Evolutionary conservation across 192 early-diverging fungal genomes (phyloP), one percentile per base, ranked within the genome.

Genomic region (Dissophora globulifera): DNA sequence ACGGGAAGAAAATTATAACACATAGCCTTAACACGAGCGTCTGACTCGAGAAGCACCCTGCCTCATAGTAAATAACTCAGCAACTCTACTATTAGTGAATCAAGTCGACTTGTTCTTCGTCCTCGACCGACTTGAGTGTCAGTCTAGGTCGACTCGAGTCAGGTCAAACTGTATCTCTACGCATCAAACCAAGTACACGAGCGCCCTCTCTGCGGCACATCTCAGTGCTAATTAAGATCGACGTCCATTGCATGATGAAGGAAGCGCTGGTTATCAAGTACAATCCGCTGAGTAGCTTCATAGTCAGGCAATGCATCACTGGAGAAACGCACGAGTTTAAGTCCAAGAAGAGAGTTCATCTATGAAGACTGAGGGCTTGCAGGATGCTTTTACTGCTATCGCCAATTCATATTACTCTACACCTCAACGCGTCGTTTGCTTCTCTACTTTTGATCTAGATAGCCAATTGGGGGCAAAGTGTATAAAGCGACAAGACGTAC

Each of bases 401-500:
- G n/a, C n/a, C n/a, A n/a, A n/a, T n/a, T n/a, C n/a, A n/a, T n/a
- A n/a, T n/a, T n/a, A n/a, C n/a, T n/a, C n/a, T n/a, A n/a, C n/a
- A n/a, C n/a, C n/a, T n/a, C n/a, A n/a, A n/a, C n/a, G n/a, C n/a
- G n/a, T n/a, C n/a, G n/a, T n/a, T n/a, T n/a, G n/a, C n/a, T n/a
- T n/a, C n/a, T n/a, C n/a, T n/a, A n/a, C 13, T 40, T 40, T 40
- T 40, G 8, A 45, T 45, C 15, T n/a, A 45, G 43, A 22, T 31
- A 97, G 95, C 94, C 95, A 42, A 87, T 97, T 46, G 92, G 93
- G 26, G 92, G 92, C 78, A 90, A 89, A 58, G 92, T 96, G 17
- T 98, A 47, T 85, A 84, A 41, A 94, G 94, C 50, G 87, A 92
- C 40, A 83, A 85, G 64, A 97, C 96, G 94, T 96, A 92, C 71